Conservation (phyloP, 2,329 filamentous ascomycete species). For the Mollisiaceae sp. region DNA sequence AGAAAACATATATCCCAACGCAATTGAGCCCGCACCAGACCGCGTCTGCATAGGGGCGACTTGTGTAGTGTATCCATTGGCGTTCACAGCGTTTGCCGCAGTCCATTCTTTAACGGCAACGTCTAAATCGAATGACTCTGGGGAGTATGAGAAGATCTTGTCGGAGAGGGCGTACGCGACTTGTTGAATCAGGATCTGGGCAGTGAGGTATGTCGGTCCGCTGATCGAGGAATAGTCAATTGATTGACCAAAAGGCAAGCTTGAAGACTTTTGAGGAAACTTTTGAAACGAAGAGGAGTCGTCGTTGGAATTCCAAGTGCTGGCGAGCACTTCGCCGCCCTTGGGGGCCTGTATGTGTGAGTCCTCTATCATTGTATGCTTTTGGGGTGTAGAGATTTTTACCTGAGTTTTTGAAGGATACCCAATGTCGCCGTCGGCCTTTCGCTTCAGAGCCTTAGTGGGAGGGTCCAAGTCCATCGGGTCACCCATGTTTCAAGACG, state of each 20-base stretch:
- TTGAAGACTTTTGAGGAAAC: slow-evolving; percentile 50
- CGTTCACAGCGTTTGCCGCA: slow-evolving; percentile 72
- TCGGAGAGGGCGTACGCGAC: slow-evolving; percentile 94
- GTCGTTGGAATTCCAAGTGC: slow-evolving; percentile 40
- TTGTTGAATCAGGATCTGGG: slow-evolving; percentile 93
- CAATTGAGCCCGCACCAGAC: slow-evolving; percentile 86
- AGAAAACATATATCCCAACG: slow-evolving; percentile 96
- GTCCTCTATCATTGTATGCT: slow-evolving; percentile 12
- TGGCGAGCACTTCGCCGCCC: slow-evolving; percentile 36
- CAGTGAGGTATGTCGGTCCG: slow-evolving; percentile 90
- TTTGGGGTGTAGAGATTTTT: slow-evolving; percentile 15
- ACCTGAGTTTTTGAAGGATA: slow-evolving; percentile 29
- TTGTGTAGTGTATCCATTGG: slow-evolving; percentile 78
- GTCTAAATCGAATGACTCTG: slow-evolving; percentile 91
- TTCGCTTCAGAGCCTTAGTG: slow-evolving; percentile 35
- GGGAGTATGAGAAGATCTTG: slow-evolving; percentile 97
- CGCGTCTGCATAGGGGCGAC: slow-evolving; percentile 85
- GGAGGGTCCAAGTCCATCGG: slow-evolving; percentile 37
- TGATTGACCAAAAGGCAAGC: slow-evolving; percentile 61
- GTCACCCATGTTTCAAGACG: slow-evolving; percentile 33
- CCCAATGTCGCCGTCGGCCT: slow-evolving; percentile 35
- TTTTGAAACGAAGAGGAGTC: slow-evolving; percentile 36
- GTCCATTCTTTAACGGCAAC: slow-evolving; percentile 81
- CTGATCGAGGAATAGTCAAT: slow-evolving; percentile 67
- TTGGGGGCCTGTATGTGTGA: slow-evolving; percentile 33